Evolutionary conservation across 2,329 filamentous ascomycete genomes (phyloP).

Genomic region (Cytospora schulzeri): DNA sequence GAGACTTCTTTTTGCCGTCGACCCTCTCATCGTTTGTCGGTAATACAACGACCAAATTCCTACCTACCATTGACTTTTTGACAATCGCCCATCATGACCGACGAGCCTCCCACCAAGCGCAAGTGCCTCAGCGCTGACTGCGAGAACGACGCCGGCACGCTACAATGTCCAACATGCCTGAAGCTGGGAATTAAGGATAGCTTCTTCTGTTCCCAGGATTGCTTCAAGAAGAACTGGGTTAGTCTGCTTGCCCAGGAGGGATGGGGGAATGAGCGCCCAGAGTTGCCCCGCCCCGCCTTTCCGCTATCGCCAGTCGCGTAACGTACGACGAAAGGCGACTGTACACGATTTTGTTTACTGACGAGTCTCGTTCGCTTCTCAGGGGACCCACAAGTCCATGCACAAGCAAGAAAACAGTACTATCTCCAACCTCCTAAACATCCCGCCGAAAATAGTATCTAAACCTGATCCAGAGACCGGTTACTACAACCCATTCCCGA

Average conservation of each 20-base stretch:
- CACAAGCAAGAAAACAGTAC: conserved; percentile 80
- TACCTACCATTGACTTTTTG: neutral
- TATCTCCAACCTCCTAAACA: conserved; percentile 64
- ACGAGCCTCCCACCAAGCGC: conserved; percentile 58
- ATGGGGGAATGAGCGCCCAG: neutral
- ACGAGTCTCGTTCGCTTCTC: conserved; percentile 27
- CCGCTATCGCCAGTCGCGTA: neutral
- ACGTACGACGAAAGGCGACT: neutral
- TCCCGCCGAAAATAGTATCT: conserved; percentile 82
- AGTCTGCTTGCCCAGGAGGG: conserved; percentile 35
- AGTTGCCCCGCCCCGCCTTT: conserved; percentile 8
- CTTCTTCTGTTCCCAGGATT: conserved; percentile 97
- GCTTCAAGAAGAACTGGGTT: conserved; percentile 99
- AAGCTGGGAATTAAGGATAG: conserved; percentile 86
- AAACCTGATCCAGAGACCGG: conserved; percentile 89
- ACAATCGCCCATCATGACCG: conserved; percentile 43
- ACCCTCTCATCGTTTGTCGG: too few relatives aligned
- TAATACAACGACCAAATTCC: neutral
- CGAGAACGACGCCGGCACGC: conserved; percentile 77
- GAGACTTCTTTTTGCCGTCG: too few relatives aligned
- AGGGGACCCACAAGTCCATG: conserved; percentile 80
- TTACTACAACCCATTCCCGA: conserved; percentile 88
- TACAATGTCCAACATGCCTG: conserved; percentile 94
- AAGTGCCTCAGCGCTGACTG: conserved; percentile 84
- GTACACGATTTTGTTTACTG: conserved; percentile 19